Evolutionary conservation across 495 filamentous ascomycete genomes (phyloP), one percentile per base, ranked within the genome.

Genomic region (Penicillium crystallinum): DNA sequence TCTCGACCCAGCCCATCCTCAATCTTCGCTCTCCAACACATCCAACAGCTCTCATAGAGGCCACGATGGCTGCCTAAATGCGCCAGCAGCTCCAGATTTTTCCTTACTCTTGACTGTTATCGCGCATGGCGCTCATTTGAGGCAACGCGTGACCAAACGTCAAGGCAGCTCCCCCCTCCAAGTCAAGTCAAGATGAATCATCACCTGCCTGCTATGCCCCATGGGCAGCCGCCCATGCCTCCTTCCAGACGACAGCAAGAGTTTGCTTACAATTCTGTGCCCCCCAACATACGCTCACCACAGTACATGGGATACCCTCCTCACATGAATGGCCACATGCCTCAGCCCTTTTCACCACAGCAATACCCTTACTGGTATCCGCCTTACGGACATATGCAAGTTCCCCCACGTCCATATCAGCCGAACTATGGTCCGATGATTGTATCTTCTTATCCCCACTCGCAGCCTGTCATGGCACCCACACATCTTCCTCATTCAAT

Each of bases 171-270:
- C 63, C 49, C 62, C 53, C 59, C 51, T 64, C 55, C 45, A 67
- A n/a, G 67, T 62, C 67, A 61, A 59, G 64, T 70, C 70, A 74
- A 70, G 66, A 82, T 82, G 74, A 82, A 80, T 64, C 73, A 77
- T 58, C 75, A 80, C 59, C 58, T 78, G 62, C 71, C 78, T 56
- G 68, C 72, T 46, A 70, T 79, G 68, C 72, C 76, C 56, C 77
- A 77, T 71, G 76, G 76, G 70, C 78, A 77, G 69, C 74, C 77
- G 48, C 75, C 78, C 34, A 73, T 80, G 63, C 72, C 74, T 40
- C 66, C 70, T 49, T 68, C 71, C 9, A 66, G 77, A 55, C 63
- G 76, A 51, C 77, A 76, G 56, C 75, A 77, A 57, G 79, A 80
- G 23, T 63, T 74, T 41, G 57, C 69, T 34, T 81, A 79, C 58